These are phyloP conservation scores for Zopfochytrium polystomum DNA, from an alignment of 371 early-diverging fungal genomes.

Conservation along the genomic window DNA sequence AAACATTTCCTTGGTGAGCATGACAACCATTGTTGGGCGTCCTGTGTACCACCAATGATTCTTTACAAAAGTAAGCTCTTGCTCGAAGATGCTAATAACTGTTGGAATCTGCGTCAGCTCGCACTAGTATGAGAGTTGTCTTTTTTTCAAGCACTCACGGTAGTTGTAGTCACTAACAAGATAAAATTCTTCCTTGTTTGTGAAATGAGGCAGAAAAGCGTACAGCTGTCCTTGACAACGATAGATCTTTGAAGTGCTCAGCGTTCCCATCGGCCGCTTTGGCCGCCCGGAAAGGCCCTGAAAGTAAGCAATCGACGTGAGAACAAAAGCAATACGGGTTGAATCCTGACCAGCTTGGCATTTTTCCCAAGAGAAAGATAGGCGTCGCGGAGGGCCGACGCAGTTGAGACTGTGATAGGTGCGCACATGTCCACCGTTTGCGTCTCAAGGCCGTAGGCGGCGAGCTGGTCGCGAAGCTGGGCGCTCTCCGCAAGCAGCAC, in stretches of 20 bases:
- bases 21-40: conserved; percentile 76
- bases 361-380: conserved; percentile 74
- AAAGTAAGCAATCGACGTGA: background rate
- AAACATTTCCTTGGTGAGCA: conserved; percentile 76
- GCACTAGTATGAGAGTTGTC: no score
- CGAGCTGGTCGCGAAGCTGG: conserved; percentile 65
- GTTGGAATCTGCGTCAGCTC: no score
- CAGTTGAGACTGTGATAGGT: conserved; percentile 71
- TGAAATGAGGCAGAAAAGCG: conserved; percentile 83
- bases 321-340: background rate
- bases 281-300: conserved; percentile 74
- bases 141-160: conserved; percentile 17
- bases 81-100: conserved; percentile 69
- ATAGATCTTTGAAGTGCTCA: conserved; percentile 79
- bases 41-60: conserved; percentile 76
- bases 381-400: conserved; percentile 78
- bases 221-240: conserved; percentile 79
- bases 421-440: conserved; percentile 57
- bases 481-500: conserved; percentile 74
- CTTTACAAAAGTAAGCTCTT: conserved; percentile 71
- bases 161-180: conserved; percentile 80
- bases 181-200: conserved; percentile 85
- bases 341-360: conserved; percentile 54
- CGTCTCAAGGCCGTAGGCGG: conserved; percentile 76
- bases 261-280: conserved; percentile 65